Base-by-base conservation (phyloP, 208 protist species). In the Trypanosoma lewisi region DNA sequence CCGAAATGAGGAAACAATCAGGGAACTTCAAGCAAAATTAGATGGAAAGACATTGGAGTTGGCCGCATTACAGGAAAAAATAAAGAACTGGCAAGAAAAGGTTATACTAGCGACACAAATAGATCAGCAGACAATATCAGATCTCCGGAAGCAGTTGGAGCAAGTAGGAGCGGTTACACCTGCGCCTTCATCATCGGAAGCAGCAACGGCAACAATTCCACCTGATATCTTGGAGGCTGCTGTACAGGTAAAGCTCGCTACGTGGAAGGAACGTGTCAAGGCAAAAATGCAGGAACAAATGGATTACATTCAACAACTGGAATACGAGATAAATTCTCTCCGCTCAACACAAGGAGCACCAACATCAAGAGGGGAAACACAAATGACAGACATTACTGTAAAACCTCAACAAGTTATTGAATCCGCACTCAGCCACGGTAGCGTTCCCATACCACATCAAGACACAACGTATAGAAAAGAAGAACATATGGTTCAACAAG, bases 241-340 rank as follows among this genome's bases (percentile, higher is more conserved):
- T 19, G 67, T 87, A 14, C 73, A 70, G 39, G 52, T 31, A 1
- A 75, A 78, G 47, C 49, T 78, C 1, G 48, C 53, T 1, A 47
- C 50, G 27, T 87, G 80, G 76, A 73, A 78, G 55, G 76, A 78
- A 28, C 72, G 67, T 2, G 64, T 71, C 2, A 74, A 69, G 27
- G 37, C 47, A 0, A 60, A 68, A n/a, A 65, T 75, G 67, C 37
- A 62, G 28, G 67, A 47, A 16, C 66, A 82, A 33, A 65, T 65
- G 53, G 51, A 59, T 23, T 69, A 76, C 33, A 77, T 80, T 27
- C 34, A 55, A 21, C 52, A 77, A 1, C 64, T 83, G 23, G 63
- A 80, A 39, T 16, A 9, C 19, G 21, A 68, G 30, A 4, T 68
- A 21, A 3, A 50, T 30, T 51, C 42, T 19, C 42, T 62, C 36